These are phyloP conservation scores for Microdochium bolleyi DNA, from an alignment of 2,329 filamentous ascomycete genomes.

Conservation along the genomic window DNA sequence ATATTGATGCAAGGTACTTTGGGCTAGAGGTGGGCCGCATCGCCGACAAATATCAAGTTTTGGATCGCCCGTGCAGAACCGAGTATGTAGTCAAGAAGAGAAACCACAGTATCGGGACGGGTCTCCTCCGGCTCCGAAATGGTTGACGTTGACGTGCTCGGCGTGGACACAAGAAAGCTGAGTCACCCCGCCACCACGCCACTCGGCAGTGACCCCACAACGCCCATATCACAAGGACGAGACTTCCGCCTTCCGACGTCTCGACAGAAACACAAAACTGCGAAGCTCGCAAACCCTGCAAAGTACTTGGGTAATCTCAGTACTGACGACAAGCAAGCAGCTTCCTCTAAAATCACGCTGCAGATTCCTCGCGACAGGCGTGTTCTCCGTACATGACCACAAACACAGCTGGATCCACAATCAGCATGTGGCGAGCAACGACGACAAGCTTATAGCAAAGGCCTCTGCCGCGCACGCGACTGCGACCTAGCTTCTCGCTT, in stretches of 20 bases:
- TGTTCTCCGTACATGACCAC: too few relatives aligned
- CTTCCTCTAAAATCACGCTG: background rate
- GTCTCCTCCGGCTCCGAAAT: background rate
- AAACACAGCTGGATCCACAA: too few relatives aligned
- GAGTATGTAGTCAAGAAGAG: too few relatives aligned
- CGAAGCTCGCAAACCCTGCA: too few relatives aligned
- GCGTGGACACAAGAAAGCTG: background rate
- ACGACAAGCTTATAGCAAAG: background rate
- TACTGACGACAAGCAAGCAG: too few relatives aligned
- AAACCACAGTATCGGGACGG: background rate
- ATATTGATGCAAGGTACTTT: too few relatives aligned
- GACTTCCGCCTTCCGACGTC: background rate
- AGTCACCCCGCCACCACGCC: background rate
- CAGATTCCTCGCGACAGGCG: background rate
- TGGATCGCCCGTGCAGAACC: too few relatives aligned
- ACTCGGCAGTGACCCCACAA: background rate
- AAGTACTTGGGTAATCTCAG: too few relatives aligned
- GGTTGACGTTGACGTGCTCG: background rate
- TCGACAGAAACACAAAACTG: background rate
- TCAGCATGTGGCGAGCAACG: background rate
- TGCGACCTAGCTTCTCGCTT: background rate
- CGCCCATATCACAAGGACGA: background rate
- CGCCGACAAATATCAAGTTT: too few relatives aligned
- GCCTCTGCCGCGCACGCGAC: background rate
- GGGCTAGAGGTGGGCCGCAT: too few relatives aligned